phyloP scores from a whole-genome alignment of 495 filamentous ascomycete genomes.

The Alectoria sarmentosa region DNA sequence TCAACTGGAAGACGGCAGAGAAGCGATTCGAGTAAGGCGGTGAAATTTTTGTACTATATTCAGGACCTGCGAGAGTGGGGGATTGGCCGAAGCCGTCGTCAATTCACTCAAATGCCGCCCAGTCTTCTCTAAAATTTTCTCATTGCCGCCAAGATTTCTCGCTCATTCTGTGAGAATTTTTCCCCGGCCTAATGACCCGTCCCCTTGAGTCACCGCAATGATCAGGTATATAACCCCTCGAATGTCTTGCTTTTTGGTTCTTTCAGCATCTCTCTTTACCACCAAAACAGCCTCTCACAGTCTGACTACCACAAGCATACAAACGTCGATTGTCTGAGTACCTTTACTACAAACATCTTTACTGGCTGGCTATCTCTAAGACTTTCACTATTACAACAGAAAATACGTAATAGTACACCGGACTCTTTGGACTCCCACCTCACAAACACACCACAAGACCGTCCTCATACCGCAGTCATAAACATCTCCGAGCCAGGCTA shows the following conservation, averaged over 20 bases:
- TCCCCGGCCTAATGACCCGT: too few species aligned
- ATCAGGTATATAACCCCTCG: background rate
- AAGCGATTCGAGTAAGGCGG: constrained; percentile 54
- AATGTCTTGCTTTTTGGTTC: background rate
- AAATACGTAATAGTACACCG: too few species aligned
- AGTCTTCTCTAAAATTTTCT: background rate
- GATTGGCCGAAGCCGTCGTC: background rate
- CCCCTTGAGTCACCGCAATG: background rate
- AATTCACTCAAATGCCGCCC: background rate
- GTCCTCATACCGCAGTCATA: background rate
- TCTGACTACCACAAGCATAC: background rate
- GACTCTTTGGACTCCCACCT: background rate
- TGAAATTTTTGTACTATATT: background rate
- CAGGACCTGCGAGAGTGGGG: background rate
- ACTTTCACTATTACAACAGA: background rate
- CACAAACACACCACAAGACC: background rate
- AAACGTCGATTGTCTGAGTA: too few species aligned
- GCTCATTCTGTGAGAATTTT: background rate
- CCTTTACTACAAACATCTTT: background rate
- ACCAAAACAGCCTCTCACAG: background rate
- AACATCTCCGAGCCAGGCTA: constrained; percentile 4
- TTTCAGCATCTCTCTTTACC: background rate
- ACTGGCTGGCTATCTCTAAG: background rate
- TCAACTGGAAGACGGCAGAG: constrained; percentile 97
- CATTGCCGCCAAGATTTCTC: background rate